These are phyloP conservation scores for Davidsoniella virescens DNA, from an alignment of 2,329 filamentous ascomycete genomes.

Conservation along the genomic window DNA sequence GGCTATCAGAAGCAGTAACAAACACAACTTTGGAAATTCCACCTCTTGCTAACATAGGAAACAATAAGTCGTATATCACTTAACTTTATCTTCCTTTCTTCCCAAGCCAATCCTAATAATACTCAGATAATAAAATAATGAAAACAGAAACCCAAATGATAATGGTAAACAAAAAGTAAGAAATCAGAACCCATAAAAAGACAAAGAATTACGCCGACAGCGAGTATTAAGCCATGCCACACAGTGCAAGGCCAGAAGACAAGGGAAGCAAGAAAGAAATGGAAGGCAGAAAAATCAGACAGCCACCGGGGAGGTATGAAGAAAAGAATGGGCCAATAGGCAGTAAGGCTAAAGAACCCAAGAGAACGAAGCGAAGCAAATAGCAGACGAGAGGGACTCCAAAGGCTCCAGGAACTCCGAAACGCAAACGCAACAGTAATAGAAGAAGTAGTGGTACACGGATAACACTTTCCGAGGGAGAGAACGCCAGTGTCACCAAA, in stretches of 20 bases:
- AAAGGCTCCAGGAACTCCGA: constrained; percentile 8
- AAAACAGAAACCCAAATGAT: constrained; percentile 3
- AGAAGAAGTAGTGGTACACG: constrained; percentile 12
- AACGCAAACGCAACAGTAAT: constrained; percentile 4
- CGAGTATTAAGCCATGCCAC: constrained; percentile 11
- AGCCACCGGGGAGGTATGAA: too few relatives aligned
- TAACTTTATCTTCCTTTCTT: constrained; percentile 6
- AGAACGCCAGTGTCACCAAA: constrained; percentile 9
- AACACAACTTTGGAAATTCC: constrained; percentile 4
- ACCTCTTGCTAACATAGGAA: constrained; percentile 10
- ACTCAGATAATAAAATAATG: neutral
- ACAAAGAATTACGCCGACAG: constrained; percentile 4
- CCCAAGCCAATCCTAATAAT: neutral
- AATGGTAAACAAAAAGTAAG: neutral
- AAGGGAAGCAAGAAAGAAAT: neutral
- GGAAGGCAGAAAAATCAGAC: neutral
- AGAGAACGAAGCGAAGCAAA: neutral
- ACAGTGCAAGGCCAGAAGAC: too few relatives aligned
- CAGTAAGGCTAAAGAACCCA: neutral
- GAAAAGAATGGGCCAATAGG: too few relatives aligned
- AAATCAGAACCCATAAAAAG: constrained; percentile 5
- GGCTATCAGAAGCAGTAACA: neutral
- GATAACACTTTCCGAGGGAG: neutral
- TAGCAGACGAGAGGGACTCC: constrained; percentile 6
- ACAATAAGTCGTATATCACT: constrained; percentile 13